Percentiles rank a stretch among this genome's conserved stretches.
phyloP scores from a whole-genome alignment of 2,329 filamentous ascomycete species.

The Cercospora sp. region DNA sequence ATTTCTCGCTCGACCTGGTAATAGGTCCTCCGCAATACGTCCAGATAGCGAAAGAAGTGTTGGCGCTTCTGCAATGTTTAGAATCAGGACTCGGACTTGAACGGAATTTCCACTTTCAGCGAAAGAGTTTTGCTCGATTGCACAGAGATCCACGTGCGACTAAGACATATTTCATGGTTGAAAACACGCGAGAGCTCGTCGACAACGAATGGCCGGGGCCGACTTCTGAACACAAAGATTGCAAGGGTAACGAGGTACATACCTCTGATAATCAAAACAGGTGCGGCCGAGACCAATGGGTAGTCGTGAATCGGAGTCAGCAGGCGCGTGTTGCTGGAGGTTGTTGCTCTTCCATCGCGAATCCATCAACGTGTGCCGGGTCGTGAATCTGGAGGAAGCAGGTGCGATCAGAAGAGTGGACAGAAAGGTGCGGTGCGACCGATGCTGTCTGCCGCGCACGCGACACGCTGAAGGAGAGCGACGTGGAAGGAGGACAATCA shows the following conservation, averaged over 20 bases:
- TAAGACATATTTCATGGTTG: neutral
- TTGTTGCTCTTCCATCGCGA: conserved; percentile 12
- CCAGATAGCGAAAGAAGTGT: neutral
- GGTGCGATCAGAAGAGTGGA: neutral
- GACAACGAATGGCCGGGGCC: neutral
- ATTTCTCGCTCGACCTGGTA: neutral
- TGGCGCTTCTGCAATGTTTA: neutral
- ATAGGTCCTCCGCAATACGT: neutral
- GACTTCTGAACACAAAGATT: neutral
- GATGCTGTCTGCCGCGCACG: neutral
- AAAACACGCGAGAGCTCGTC: neutral
- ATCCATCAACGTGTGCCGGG: conserved; percentile 5
- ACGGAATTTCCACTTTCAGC: neutral
- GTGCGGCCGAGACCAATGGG: neutral
- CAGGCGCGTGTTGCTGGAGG: neutral
- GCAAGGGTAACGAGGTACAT: neutral
- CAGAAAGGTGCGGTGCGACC: conserved; percentile 20
- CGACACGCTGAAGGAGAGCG: neutral
- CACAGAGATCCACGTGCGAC: neutral
- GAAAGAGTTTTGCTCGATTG: neutral
- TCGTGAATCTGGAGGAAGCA: neutral
- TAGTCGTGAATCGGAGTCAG: neutral
- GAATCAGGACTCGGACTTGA: neutral
- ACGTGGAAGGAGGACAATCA: neutral
- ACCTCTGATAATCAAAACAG: conserved; percentile 1